These are phyloP conservation scores for Aspergillus tanneri DNA, from an alignment of 2,329 filamentous ascomycete genomes.

Conservation along the genomic window DNA sequence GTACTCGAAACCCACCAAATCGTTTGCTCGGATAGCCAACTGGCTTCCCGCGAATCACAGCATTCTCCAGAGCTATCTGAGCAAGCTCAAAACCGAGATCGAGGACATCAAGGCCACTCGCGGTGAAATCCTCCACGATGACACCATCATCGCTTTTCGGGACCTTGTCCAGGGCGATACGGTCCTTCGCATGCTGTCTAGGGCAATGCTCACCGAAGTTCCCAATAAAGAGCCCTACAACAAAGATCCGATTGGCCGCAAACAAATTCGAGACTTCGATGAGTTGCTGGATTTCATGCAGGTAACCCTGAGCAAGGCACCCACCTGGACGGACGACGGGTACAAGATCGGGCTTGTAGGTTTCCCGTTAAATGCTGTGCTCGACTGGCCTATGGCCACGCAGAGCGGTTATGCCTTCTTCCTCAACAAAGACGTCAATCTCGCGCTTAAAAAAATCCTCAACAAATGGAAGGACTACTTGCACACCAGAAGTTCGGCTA, in stretches of 20 bases:
- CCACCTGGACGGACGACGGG: conserved; percentile 4
- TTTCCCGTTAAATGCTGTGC: conserved; percentile 53
- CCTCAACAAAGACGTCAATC: conserved; percentile 49
- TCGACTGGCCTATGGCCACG: conserved; percentile 57
- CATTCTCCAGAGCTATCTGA: no score
- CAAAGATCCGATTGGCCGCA: not conserved
- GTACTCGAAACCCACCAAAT: no score
- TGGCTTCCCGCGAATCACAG: no score
- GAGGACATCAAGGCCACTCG: no score
- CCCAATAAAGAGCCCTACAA: not conserved
- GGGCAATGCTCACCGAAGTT: conserved; percentile 5
- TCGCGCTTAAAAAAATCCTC: conserved; percentile 48
- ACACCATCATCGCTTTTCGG: no score
- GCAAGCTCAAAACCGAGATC: no score
- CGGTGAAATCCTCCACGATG: no score
- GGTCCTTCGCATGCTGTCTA: no score
- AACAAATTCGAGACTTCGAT: not conserved
- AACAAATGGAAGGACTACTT: not conserved
- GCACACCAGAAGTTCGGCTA: not conserved
- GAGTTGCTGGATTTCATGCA: not conserved
- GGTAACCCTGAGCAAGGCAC: not conserved
- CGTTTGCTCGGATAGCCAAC: no score
- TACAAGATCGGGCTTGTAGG: conserved; percentile 44
- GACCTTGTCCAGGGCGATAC: no score
- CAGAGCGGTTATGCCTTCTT: conserved; percentile 51